Evolutionary conservation across 2,329 filamentous ascomycete genomes (phyloP).

Genomic region (Tolypocladium album): DNA sequence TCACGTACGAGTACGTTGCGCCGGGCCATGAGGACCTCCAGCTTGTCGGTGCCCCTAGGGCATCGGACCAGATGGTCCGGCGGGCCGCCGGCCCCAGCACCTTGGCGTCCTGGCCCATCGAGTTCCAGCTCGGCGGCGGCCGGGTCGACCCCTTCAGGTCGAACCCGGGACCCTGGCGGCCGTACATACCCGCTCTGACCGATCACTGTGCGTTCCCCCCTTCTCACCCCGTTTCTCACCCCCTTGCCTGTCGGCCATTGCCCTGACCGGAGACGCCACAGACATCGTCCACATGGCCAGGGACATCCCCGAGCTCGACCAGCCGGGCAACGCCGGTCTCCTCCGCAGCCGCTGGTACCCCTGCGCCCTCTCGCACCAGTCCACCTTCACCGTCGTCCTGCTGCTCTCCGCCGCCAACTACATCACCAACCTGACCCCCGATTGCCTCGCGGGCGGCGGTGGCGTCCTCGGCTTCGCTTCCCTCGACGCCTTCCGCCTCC

Average conservation of each 20-base stretch:
- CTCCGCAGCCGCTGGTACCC: slow-evolving; percentile 17
- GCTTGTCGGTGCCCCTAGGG: neutral
- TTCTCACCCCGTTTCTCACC: neutral
- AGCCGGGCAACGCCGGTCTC: slow-evolving; percentile 12
- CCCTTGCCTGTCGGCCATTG: neutral
- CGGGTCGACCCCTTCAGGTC: slow-evolving; percentile 14
- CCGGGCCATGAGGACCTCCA: neutral
- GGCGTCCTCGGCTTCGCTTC: slow-evolving; percentile 3
- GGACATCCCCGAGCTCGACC: slow-evolving; percentile 17
- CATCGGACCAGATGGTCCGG: neutral
- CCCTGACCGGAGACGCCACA: neutral
- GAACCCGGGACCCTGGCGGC: slow-evolving; percentile 10
- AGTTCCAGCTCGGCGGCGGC: slow-evolving; percentile 12
- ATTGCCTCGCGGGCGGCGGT: neutral
- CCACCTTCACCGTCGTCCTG: slow-evolving; percentile 15
- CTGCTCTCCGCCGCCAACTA: slow-evolving; percentile 17
- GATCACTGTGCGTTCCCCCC: slow-evolving; percentile 12
- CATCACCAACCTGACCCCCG: slow-evolving; percentile 1
- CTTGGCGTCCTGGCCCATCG: slow-evolving; percentile 1
- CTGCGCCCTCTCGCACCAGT: slow-evolving; percentile 11
- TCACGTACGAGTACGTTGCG: neutral
- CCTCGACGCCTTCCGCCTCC: slow-evolving; percentile 3
- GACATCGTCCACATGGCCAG: slow-evolving; percentile 17
- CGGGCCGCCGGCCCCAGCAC: neutral
- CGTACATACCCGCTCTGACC: slow-evolving; percentile 11